A percentile compares a stretch with the other conserved stretches of the same genome.
phyloP scores from a whole-genome alignment of 345 rosid species.

The Durio zibethinus region DNA sequence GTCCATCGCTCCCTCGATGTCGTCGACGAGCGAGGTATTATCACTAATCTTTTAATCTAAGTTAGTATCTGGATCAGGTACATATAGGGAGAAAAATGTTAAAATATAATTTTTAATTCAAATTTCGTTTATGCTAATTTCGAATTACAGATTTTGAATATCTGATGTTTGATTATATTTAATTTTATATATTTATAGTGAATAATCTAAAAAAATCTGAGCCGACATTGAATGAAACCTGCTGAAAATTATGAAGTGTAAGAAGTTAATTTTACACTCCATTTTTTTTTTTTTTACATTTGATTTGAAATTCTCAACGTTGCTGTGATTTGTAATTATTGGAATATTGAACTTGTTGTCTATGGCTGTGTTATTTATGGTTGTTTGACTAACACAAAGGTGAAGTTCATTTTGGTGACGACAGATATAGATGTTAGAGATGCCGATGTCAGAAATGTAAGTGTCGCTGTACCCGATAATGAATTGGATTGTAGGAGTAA shows the following conservation, averaged over 20 bases:
- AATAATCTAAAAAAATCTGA: slow-evolving; percentile 90
- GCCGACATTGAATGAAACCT: slow-evolving; percentile 71
- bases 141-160: neutral
- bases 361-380: slow-evolving; percentile 38
- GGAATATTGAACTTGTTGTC: neutral
- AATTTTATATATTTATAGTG: slow-evolving; percentile 39
- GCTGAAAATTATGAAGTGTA: slow-evolving; percentile 94
- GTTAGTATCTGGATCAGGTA: slow-evolving; percentile 5
- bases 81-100: neutral
- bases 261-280: slow-evolving; percentile 16
- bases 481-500: neutral
- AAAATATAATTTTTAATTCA: neutral
- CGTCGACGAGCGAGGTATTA: slow-evolving; percentile 82
- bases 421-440: slow-evolving; percentile 90
- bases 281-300: neutral
- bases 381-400: slow-evolving; percentile 93
- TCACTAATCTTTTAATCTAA: neutral
- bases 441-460: slow-evolving; percentile 87
- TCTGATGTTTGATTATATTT: slow-evolving; percentile 12
- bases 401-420: slow-evolving; percentile 83
- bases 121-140: neutral
- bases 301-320: neutral
- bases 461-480: slow-evolving; percentile 13
- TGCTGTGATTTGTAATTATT: neutral
- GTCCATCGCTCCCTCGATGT: slow-evolving; percentile 98